These are phyloP conservation scores for Fusarium cicatricum DNA, from an alignment of 2,329 filamentous ascomycete genomes.

Conservation along the genomic window DNA sequence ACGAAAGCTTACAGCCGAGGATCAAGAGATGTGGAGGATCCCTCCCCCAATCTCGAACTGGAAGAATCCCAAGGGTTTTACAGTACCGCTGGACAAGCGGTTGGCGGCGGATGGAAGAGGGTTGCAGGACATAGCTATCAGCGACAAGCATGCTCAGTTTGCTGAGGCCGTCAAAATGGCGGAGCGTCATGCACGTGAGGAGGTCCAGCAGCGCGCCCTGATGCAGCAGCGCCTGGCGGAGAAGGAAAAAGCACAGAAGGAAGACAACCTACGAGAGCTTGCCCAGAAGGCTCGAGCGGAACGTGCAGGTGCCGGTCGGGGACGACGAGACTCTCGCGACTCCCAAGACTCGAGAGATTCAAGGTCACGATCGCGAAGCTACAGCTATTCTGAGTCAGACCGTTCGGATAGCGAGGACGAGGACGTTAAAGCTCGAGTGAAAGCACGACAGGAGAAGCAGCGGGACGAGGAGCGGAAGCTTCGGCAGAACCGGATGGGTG, in stretches of 20 bases:
- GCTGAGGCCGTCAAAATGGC: constrained; percentile 94
- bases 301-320: constrained; percentile 62
- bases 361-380: constrained; percentile 55
- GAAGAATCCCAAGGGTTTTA: constrained; percentile 99
- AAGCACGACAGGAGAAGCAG: constrained; percentile 77
- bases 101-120: constrained; percentile 92
- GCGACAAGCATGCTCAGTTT: constrained; percentile 98
- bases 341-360: constrained; percentile 53
- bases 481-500: constrained; percentile 93
- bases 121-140: constrained; percentile 92
- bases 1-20: constrained; percentile 92
- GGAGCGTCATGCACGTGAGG: constrained; percentile 92
- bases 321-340: constrained; percentile 49
- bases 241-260: constrained; percentile 94
- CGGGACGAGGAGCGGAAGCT: constrained; percentile 89
- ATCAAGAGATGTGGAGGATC: constrained; percentile 95
- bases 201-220: constrained; percentile 87
- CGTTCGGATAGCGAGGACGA: constrained; percentile 68
- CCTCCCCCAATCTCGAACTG: constrained; percentile 92
- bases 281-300: constrained; percentile 94
- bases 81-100: constrained; percentile 93
- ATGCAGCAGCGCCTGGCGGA: constrained; percentile 98
- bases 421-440: constrained; percentile 78
- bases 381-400: constrained; percentile 61
- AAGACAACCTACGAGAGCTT: constrained; percentile 86